A percentile compares a stretch with the other conserved stretches of the same genome.
Evolutionary conservation across 2,329 filamentous ascomycete species (phyloP).

Genomic region (Chrysoporthe puriensis): DNA sequence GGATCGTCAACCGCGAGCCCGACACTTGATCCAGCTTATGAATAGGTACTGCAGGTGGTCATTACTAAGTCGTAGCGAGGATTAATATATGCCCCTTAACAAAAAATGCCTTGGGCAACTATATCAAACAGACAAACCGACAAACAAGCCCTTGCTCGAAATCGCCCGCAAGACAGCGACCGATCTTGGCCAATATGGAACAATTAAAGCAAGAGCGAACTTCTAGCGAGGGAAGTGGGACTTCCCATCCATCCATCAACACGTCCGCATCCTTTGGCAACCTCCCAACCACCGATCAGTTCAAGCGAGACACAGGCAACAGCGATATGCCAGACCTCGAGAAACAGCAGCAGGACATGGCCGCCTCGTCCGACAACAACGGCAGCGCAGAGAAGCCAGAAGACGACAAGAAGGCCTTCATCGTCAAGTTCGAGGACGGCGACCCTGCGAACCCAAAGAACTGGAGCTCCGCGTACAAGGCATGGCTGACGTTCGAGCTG

Average conservation of each 20-base stretch:
- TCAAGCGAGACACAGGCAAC: background rate
- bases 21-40: background rate
- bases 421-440: conserved; percentile 30
- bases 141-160: background rate
- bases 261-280: background rate
- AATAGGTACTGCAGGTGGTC: background rate
- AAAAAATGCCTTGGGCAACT: background rate
- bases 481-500: conserved; percentile 52
- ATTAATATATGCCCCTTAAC: background rate
- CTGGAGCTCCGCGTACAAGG: conserved; percentile 47
- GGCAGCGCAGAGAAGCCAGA: background rate
- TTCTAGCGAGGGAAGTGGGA: background rate
- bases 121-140: background rate
- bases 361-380: background rate
- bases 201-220: background rate
- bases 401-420: background rate
- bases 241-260: background rate
- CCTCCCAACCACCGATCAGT: background rate
- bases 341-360: background rate
- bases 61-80: background rate
- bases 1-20: background rate
- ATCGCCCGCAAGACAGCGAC: background rate
- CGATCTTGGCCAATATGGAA: background rate
- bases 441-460: conserved; percentile 52
- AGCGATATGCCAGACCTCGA: background rate